These are phyloP conservation scores for Piper betle DNA, from an alignment of 164 flowering plant species.

Conservation along the genomic window DNA sequence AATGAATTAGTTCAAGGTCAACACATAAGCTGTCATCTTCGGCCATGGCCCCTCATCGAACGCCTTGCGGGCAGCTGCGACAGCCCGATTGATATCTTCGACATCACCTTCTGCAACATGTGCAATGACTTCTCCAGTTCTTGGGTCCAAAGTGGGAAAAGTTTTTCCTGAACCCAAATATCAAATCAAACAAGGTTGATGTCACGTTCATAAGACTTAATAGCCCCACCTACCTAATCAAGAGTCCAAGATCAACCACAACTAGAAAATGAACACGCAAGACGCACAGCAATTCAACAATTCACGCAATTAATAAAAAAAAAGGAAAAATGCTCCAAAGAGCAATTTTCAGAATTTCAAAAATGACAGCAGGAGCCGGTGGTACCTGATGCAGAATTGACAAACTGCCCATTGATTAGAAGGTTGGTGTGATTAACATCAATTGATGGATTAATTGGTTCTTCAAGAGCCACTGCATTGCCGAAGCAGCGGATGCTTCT, in stretches of 20 bases:
- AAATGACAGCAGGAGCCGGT: too few relatives aligned
- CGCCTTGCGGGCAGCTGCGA: constrained; percentile 70
- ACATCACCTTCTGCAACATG: constrained; percentile 67
- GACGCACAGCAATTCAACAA: neutral
- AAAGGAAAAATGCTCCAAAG: neutral
- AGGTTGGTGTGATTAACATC: constrained; percentile 34
- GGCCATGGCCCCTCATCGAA: constrained; percentile 93
- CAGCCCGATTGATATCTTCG: constrained; percentile 71
- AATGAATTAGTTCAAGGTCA: neutral
- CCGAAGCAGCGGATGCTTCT: constrained; percentile 21
- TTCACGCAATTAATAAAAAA: neutral
- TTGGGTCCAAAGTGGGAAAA: constrained; percentile 58
- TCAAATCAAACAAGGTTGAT: neutral
- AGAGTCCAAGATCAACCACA: neutral
- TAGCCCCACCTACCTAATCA: too few relatives aligned
- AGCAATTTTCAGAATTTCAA: neutral
- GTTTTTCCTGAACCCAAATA: constrained; percentile 41
- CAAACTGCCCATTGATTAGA: constrained; percentile 50
- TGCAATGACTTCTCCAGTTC: constrained; percentile 69
- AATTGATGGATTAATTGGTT: constrained; percentile 39
- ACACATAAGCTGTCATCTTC: constrained; percentile 70
- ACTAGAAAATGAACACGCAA: neutral
- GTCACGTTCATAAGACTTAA: neutral
- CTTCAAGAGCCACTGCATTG: constrained; percentile 34
- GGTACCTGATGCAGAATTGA: constrained; percentile 58